These are phyloP conservation scores for Lolium perenne DNA, from an alignment of 176 grass and related monocot genomes.

Conservation along the genomic window DNA sequence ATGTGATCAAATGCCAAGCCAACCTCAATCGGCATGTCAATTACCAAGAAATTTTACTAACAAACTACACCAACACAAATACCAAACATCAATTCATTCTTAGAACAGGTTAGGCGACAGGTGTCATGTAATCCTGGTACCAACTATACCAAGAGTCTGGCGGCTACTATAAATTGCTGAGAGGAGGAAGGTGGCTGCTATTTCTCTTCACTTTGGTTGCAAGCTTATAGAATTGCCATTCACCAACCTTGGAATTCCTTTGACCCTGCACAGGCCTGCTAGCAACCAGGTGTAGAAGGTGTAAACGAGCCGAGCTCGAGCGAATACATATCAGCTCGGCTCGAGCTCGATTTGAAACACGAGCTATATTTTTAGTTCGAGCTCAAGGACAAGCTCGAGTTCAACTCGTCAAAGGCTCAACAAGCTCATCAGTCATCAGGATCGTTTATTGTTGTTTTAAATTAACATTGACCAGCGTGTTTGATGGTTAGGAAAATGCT, in stretches of 20 bases:
- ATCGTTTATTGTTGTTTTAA: too few relatives aligned
- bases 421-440: too few relatives aligned
- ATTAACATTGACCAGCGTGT: too few relatives aligned
- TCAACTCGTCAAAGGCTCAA: too few relatives aligned
- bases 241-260: background rate
- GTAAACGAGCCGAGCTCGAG: too few relatives aligned
- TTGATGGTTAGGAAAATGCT: too few relatives aligned
- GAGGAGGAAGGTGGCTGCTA: background rate
- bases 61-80: slow-evolving; percentile 13
- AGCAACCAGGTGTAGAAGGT: background rate
- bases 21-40: slow-evolving; percentile 10
- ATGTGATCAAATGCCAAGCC: background rate
- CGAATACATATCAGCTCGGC: too few relatives aligned
- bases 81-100: background rate
- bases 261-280: background rate
- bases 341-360: too few relatives aligned
- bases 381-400: too few relatives aligned
- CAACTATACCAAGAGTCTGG: background rate
- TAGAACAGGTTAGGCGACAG: background rate
- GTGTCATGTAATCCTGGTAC: background rate
- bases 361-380: too few relatives aligned
- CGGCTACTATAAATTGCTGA: background rate
- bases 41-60: background rate
- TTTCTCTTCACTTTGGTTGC: background rate
- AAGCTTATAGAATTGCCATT: background rate